These are phyloP conservation scores for Aspergillus hortae DNA, from an alignment of 2,329 filamentous ascomycete species.

Conservation along the genomic window DNA sequence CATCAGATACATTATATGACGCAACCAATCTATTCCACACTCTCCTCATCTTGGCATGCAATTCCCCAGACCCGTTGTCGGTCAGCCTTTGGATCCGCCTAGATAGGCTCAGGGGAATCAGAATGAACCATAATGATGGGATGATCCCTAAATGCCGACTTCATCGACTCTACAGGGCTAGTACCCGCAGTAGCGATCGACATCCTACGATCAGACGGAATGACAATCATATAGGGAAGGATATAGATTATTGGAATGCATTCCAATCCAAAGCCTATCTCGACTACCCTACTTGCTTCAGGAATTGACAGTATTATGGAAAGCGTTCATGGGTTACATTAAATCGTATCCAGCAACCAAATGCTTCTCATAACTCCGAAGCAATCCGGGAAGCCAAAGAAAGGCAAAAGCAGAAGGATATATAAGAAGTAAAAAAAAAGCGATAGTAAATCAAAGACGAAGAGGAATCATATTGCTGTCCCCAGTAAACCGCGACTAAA, in stretches of 20 bases:
- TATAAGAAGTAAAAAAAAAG: slow-evolving; percentile 10
- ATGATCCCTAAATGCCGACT: too few relatives aligned
- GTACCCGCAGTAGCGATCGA: too few relatives aligned
- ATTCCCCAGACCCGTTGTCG: too few relatives aligned
- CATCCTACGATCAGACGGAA: too few relatives aligned
- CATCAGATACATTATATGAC: too few relatives aligned
- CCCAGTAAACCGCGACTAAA: slow-evolving; percentile 19
- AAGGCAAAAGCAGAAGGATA: slow-evolving; percentile 9
- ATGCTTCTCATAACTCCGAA: slow-evolving; percentile 22
- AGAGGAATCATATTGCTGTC: slow-evolving; percentile 22
- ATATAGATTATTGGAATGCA: not conserved
- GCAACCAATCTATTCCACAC: too few relatives aligned
- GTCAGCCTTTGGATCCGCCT: too few relatives aligned
- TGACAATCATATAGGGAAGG: not conserved
- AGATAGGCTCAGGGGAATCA: too few relatives aligned
- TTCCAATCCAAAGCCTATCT: slow-evolving; percentile 4
- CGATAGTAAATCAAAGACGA: slow-evolving; percentile 12
- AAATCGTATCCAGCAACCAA: slow-evolving; percentile 24
- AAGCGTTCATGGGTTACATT: slow-evolving; percentile 26
- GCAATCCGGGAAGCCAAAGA: slow-evolving; percentile 18
- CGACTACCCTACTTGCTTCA: not conserved
- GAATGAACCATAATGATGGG: too few relatives aligned
- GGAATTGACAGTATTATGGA: slow-evolving; percentile 5
- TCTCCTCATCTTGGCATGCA: too few relatives aligned
- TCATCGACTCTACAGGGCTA: too few relatives aligned